Evolutionary conservation across 106 monocot genomes (phyloP).

Genomic region (Dioscorea zingiberensis): DNA sequence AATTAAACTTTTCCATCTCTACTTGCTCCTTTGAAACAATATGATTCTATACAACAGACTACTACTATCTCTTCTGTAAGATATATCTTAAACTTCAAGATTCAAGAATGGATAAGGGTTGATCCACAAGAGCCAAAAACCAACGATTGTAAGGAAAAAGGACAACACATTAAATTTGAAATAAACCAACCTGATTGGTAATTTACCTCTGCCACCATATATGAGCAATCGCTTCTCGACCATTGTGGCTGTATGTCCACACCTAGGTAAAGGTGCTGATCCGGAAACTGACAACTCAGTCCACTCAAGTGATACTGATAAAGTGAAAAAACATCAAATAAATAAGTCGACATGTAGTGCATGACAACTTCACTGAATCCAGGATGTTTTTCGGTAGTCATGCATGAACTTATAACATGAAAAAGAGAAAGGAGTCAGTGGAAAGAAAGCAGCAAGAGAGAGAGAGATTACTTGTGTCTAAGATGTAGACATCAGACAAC

Average conservation of each 20-base stretch:
- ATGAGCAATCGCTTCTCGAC: slow-evolving; percentile 90
- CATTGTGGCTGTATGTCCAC: slow-evolving; percentile 95
- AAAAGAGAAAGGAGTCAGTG: not conserved
- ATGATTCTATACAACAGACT: no score
- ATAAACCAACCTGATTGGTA: not conserved
- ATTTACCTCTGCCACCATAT: slow-evolving; percentile 93
- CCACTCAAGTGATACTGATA: slow-evolving; percentile 91
- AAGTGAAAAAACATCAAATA: not conserved
- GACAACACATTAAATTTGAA: not conserved
- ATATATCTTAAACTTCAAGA: no score
- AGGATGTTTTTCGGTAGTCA: not conserved
- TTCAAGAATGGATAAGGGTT: no score
- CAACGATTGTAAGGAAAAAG: no score
- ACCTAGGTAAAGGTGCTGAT: slow-evolving; percentile 77
- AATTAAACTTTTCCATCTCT: no score
- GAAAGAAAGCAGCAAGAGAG: not conserved
- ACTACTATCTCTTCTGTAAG: no score
- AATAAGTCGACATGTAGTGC: not conserved
- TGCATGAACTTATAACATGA: not conserved
- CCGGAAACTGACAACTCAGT: slow-evolving; percentile 77
- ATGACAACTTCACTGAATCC: not conserved
- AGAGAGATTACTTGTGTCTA: slow-evolving; percentile 76
- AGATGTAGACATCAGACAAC: slow-evolving; percentile 93
- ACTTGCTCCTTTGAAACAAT: no score
- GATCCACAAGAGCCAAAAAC: no score